These are phyloP conservation scores for Fusarium coicis DNA, from an alignment of 2,329 filamentous ascomycete species.

Conservation along the genomic window DNA sequence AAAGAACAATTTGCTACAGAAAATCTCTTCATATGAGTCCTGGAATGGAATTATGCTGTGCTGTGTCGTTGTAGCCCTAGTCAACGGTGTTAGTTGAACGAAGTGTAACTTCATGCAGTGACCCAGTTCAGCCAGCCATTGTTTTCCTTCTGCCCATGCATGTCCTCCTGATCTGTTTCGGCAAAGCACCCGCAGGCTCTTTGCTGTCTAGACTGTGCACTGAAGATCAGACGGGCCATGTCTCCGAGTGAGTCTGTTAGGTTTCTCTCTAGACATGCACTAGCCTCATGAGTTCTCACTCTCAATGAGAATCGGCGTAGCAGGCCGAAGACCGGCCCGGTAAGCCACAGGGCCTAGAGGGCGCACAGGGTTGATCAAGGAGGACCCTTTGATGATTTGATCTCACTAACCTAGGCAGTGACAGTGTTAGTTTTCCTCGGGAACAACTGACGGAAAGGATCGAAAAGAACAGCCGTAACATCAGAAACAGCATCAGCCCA, in stretches of 20 bases:
- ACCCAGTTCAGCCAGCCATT: constrained; percentile 8
- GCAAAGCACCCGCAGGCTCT: constrained; percentile 28
- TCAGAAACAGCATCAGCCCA: constrained; percentile 24
- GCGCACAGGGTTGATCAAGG: constrained; percentile 10
- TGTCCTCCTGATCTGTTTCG: constrained; percentile 27
- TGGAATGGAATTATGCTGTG: not conserved
- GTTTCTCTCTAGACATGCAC: constrained; percentile 23
- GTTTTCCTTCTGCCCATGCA: constrained; percentile 7
- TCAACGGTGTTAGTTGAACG: constrained; percentile 2
- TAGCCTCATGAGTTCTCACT: constrained; percentile 13
- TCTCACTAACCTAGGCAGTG: constrained; percentile 13
- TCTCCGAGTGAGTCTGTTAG: constrained; percentile 4
- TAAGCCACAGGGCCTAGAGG: constrained; percentile 5
- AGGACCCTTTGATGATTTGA: constrained; percentile 18
- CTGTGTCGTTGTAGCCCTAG: not conserved
- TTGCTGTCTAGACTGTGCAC: constrained; percentile 1
- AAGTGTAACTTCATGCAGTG: constrained; percentile 9
- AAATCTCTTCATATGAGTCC: not conserved
- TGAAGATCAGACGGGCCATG: constrained; percentile 24
- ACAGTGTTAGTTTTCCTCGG: constrained; percentile 12
- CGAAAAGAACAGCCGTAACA: constrained; percentile 5
- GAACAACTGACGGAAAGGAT: constrained; percentile 22
- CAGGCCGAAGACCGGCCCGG: constrained; percentile 32
- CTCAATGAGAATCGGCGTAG: constrained; percentile 16
- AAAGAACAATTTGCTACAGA: not conserved